Evolutionary conservation across 2,329 filamentous ascomycete genomes (phyloP).

Genomic region (Penicillium psychrosexuale): DNA sequence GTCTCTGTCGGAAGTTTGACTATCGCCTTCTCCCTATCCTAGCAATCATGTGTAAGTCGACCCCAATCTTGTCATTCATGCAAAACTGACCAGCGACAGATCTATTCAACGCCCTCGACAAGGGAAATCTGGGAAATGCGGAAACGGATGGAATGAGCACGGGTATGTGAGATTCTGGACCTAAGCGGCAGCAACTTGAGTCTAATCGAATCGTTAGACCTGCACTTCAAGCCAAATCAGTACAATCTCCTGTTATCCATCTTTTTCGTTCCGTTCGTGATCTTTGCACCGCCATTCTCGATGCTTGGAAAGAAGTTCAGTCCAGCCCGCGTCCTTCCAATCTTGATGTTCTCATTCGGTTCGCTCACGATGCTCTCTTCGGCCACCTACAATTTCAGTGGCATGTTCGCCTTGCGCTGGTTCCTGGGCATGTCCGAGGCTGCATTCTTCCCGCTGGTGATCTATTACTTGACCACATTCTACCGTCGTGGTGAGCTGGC

Average conservation of each 20-base stretch:
- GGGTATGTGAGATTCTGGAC: slow-evolving; percentile 23
- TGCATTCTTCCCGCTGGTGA: slow-evolving; percentile 68
- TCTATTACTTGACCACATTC: slow-evolving; percentile 63
- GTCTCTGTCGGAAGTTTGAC: slow-evolving; percentile 54
- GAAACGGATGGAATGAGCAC: slow-evolving; percentile 52
- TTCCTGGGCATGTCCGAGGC: slow-evolving; percentile 67
- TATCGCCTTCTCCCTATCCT: slow-evolving; percentile 54
- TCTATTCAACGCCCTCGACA: slow-evolving; percentile 54
- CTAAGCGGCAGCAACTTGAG: not conserved
- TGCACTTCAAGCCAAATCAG: slow-evolving; percentile 60
- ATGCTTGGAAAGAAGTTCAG: slow-evolving; percentile 69
- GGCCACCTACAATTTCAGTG: slow-evolving; percentile 58
- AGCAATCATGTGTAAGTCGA: slow-evolving; percentile 53
- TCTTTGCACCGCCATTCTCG: slow-evolving; percentile 63
- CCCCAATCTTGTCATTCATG: not conserved
- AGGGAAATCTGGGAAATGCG: slow-evolving; percentile 55
- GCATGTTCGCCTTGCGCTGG: slow-evolving; percentile 66
- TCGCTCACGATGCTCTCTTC: slow-evolving; percentile 60
- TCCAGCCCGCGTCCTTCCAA: slow-evolving; percentile 60
- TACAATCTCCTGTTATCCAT: slow-evolving; percentile 69
- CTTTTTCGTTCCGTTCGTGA: slow-evolving; percentile 72
- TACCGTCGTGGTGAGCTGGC: slow-evolving; percentile 70
- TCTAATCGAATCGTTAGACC: slow-evolving; percentile 28
- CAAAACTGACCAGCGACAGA: slow-evolving; percentile 36
- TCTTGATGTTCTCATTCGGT: slow-evolving; percentile 68